Evolutionary conservation across 176 grass and related monocot genomes (phyloP).

Genomic region (Rhipidocladum racemiflorum): DNA sequence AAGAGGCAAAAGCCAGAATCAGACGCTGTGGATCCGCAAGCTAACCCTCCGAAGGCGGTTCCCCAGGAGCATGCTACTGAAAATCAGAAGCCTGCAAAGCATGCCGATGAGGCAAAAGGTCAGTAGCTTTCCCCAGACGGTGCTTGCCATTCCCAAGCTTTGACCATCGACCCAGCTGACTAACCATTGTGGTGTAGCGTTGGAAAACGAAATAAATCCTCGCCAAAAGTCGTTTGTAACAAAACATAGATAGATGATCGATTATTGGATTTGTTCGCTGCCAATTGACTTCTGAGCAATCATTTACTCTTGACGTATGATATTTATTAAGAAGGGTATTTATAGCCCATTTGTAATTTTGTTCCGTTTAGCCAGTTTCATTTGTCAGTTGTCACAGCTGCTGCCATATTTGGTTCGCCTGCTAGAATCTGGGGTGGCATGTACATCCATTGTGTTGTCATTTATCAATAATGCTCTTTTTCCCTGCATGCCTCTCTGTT

Average conservation of each 20-base stretch:
- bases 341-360: slow-evolving; percentile 6
- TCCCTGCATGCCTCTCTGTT: neutral
- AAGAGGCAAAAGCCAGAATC: slow-evolving; percentile 47
- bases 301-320: neutral
- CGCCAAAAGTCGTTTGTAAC: slow-evolving; percentile 9
- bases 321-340: slow-evolving; percentile 12
- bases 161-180: slow-evolving; percentile 22
- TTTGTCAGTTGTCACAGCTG: neutral
- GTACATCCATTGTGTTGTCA: neutral
- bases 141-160: slow-evolving; percentile 13
- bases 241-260: slow-evolving; percentile 5
- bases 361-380: neutral
- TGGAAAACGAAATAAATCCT: slow-evolving; percentile 25
- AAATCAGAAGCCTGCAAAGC: slow-evolving; percentile 42
- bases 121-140: slow-evolving; percentile 18
- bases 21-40: slow-evolving; percentile 25
- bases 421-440: neutral
- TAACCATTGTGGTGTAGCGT: neutral
- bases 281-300: slow-evolving; percentile 30
- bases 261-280: neutral
- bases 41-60: slow-evolving; percentile 27
- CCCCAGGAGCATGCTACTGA: slow-evolving; percentile 31
- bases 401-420: neutral
- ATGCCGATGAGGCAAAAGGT: slow-evolving; percentile 44
- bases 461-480: neutral